Evolutionary conservation across 768 basidiomycete species (phyloP), one percentile per base, ranked within the genome.

Genomic region (Hygrocybe coccinea): DNA sequence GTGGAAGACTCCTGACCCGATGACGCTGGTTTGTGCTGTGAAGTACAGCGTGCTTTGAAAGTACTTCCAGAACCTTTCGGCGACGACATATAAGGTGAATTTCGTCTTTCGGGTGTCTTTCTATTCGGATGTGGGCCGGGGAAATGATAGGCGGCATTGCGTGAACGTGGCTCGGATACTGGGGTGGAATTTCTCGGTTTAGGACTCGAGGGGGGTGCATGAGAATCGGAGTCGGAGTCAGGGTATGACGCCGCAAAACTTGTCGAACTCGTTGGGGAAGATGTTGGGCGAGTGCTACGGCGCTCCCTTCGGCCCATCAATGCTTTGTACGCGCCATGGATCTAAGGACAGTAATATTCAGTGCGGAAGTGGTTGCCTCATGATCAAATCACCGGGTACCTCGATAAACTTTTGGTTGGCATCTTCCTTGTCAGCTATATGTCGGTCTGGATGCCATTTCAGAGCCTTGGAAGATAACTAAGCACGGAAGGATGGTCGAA

Each of bases 391-490:
- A 21, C 38, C 10, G 39, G 70, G 48, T 59, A 81, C 80, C 66
- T 82, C 73, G 52, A 82, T 73, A 62, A 82, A 82, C 62, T 72
- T 75, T 59, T 74, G 70, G 50, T 78, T 76, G 3, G 79, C 77
- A 22, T 63, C 66, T 55, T 80, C 76, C 60, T 78, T 78, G 43
- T 74, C 72, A 10, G 69, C 66, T 33, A 69, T 57, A 60, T 79
- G 77, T 48, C 80, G 79, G 63, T 82, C 80, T 38, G 81, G 81
- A 52, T 82, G 81, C 80, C 83, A 85, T 62, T 75, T 75, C 52
- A 83, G 67, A 54, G 81, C 83, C 83, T 73, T 43, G 38, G 45
- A 43, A 19, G 41, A 50, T n/a, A 36, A 25, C 38, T 43, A 22
- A 37, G 24, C 19, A 25, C 9, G 15, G 45, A 15, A 24, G 56